phyloP scores from a whole-genome alignment of 352 stramenopile genomes.

The Elongisporangium anandrum region DNA sequence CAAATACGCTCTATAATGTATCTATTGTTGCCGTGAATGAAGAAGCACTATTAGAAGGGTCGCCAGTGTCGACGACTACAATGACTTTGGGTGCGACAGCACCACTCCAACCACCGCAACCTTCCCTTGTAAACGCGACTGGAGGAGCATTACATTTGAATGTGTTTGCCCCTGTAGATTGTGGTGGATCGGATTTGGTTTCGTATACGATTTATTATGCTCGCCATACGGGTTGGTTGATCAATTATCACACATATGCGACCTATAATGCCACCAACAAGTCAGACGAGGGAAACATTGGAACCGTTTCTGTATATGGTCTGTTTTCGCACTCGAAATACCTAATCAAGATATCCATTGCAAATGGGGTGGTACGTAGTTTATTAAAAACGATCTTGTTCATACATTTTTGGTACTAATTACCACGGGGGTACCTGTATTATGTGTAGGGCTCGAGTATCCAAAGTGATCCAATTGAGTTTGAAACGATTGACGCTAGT shows the following conservation, averaged over 20 bases:
- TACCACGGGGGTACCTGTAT: not conserved
- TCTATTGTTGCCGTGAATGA: slow-evolving; percentile 22
- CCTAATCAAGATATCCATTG: slow-evolving; percentile 17
- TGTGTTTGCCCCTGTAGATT: slow-evolving; percentile 29
- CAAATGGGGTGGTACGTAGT: slow-evolving; percentile 11
- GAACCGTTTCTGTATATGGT: slow-evolving; percentile 21
- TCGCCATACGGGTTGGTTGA: slow-evolving; percentile 10
- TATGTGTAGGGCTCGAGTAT: slow-evolving; percentile 30
- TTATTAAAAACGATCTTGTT: not conserved
- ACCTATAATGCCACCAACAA: slow-evolving; percentile 3
- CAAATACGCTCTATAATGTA: slow-evolving; percentile 23
- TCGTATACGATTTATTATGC: slow-evolving; percentile 26
- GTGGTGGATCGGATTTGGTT: slow-evolving; percentile 23
- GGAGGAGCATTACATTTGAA: slow-evolving; percentile 37
- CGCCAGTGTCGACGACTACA: not conserved
- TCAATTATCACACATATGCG: slow-evolving; percentile 14
- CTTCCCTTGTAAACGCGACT: slow-evolving; percentile 27
- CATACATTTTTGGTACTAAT: no score
- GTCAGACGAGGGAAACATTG: slow-evolving; percentile 9
- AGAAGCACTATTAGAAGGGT: slow-evolving; percentile 11
- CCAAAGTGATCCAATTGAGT: slow-evolving; percentile 14
- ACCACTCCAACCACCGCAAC: slow-evolving; percentile 18
- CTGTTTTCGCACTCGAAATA: slow-evolving; percentile 33
- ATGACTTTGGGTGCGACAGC: slow-evolving; percentile 9
- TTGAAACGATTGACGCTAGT: slow-evolving; percentile 26